Base-by-base conservation (phyloP, 257 asterid species). In the Solanum bulbocastanum region DNA sequence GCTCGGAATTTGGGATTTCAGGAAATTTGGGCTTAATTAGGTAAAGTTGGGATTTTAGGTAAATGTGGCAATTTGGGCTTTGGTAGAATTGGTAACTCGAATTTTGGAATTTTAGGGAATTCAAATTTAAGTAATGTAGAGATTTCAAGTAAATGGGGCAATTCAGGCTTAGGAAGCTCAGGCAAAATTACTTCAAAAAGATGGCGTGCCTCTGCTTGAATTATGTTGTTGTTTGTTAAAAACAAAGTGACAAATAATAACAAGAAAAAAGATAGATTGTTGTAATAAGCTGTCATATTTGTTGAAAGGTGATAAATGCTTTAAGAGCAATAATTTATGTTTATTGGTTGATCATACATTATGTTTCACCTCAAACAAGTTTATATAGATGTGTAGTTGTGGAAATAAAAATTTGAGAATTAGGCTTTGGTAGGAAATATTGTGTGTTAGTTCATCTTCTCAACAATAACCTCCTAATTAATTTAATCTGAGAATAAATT, bases 111-210 rank as follows among this genome's bases (percentile, higher is more conserved):
- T 37, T 72, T n/a, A 4, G 44, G 79, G 3, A 83, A 3, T 25
- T 88, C 86, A 8, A 71, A 87, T 33, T 86, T 89, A 33, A 87
- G 89, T 8, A 89, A 22, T 14, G 37, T 42, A 37, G 86, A 83
- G 4, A 46, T 62, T 15, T 87, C 74, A 1, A 71, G 74, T 3
- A 72, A 9, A 68, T 58, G 65, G 8, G 79, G 79, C 44, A 72
- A 33, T 16, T 33, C 81, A 1, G 81, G 30, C 49, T 36, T 73
- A 73, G 81, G 30, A 73, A 35, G 1, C 49, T 73, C 81, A 5
- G 49, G 81, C 18, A 36, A 5, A 73, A 15, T 20, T 74, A 37
- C 52, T 37, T 37, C 83, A 74, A 74, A 52, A 74, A 74, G 52
- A 36, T 74, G 9, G 18, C 10, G 82, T 1, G 33, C 20, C 10